A percentile compares a stretch with the other conserved stretches of the same genome.
Evolutionary conservation across 2,329 filamentous ascomycete genomes (phyloP).

Genomic region (Septoria petroselini): DNA sequence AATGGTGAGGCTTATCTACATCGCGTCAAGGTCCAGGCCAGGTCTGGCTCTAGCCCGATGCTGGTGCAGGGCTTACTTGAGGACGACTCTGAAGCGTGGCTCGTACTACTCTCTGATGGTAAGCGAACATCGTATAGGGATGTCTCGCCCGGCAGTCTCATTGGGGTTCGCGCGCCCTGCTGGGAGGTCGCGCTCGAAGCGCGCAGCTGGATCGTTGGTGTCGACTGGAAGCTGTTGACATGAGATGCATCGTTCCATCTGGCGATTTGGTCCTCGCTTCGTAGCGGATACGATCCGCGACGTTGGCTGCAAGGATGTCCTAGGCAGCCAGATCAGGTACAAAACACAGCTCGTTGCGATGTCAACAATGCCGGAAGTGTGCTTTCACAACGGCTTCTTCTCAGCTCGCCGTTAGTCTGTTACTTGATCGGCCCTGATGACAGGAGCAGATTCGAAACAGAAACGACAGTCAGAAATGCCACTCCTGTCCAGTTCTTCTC

Average conservation of each 20-base stretch:
- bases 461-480: too few relatives aligned
- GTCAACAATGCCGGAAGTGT: not conserved
- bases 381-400: too few relatives aligned
- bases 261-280: too few relatives aligned
- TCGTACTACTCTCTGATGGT: constrained; percentile 26
- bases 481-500: too few relatives aligned
- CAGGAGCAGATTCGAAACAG: too few relatives aligned
- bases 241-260: constrained; percentile 4
- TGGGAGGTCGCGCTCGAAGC: constrained; percentile 43
- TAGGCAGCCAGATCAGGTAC: constrained; percentile 1
- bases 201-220: constrained; percentile 41
- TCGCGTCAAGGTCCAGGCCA: constrained; percentile 22
- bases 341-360: not conserved
- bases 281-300: too few relatives aligned
- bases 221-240: constrained; percentile 41
- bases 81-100: constrained; percentile 17
- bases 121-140: constrained; percentile 29
- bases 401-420: too few relatives aligned
- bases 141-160: constrained; percentile 28
- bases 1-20: constrained; percentile 30
- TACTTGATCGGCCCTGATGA: too few relatives aligned
- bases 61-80: constrained; percentile 17
- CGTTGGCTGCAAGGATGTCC: constrained; percentile 5
- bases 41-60: constrained; percentile 24
- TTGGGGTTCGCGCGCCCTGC: constrained; percentile 41